phyloP scores from a whole-genome alignment of 2,329 filamentous ascomycete genomes.

The Aquanectria penicillioides region DNA sequence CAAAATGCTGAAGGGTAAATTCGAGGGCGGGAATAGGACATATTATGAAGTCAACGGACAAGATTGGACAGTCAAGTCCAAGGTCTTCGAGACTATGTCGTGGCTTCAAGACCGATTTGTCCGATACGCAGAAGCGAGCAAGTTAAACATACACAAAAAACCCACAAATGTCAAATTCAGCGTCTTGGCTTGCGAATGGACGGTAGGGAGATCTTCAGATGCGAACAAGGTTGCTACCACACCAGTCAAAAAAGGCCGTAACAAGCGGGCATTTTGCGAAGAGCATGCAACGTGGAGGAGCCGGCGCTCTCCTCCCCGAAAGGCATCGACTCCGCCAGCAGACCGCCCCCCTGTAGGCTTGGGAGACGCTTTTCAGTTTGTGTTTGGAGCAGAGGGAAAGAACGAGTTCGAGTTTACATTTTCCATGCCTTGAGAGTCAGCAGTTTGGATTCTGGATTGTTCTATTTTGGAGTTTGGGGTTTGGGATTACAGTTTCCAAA shows the following conservation, averaged over 20 bases:
- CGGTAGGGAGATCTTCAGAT: slow-evolving; percentile 34
- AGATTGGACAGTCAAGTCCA: slow-evolving; percentile 49
- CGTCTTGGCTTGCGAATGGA: slow-evolving; percentile 55
- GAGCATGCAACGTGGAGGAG: slow-evolving; percentile 32
- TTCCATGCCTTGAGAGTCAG: slow-evolving; percentile 24
- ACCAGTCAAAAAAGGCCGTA: slow-evolving; percentile 39
- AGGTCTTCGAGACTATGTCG: slow-evolving; percentile 47
- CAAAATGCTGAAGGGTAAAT: slow-evolving; percentile 17
- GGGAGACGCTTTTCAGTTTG: slow-evolving; percentile 29
- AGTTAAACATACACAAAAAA: slow-evolving; percentile 42
- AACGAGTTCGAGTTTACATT: slow-evolving; percentile 42
- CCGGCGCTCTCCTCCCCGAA: slow-evolving; percentile 25
- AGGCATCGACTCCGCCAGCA: not conserved
- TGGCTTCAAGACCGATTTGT: slow-evolving; percentile 54
- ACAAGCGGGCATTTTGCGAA: slow-evolving; percentile 40
- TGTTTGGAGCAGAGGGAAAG: slow-evolving; percentile 33
- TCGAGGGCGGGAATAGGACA: slow-evolving; percentile 35
- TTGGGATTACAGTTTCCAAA: slow-evolving; percentile 1
- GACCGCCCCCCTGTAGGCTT: slow-evolving; percentile 13
- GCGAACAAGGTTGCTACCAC: slow-evolving; percentile 17
- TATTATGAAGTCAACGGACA: slow-evolving; percentile 48
- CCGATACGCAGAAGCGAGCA: slow-evolving; percentile 48
- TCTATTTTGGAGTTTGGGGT: slow-evolving; percentile 17
- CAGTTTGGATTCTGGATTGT: slow-evolving; percentile 9
- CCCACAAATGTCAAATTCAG: slow-evolving; percentile 53